Conservation (phyloP, 371 early-diverging fungal species). For the Haplosporangium sp. region DNA sequence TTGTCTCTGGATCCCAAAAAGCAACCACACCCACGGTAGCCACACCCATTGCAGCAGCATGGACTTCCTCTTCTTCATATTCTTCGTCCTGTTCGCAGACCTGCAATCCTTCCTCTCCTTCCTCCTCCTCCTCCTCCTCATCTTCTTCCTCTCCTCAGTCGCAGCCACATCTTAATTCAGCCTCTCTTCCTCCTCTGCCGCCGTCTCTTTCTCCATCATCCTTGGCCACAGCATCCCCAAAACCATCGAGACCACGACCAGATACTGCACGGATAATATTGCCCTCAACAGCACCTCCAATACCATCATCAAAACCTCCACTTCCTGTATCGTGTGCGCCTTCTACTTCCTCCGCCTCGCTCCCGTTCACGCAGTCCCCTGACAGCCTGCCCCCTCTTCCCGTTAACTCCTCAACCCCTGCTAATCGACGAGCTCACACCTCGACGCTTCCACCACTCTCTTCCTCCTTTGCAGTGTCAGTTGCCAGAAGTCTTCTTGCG, state of each 20-base stretch:
- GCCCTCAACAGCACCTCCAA: too few species aligned
- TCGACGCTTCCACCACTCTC: too few species aligned
- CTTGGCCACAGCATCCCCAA: background rate
- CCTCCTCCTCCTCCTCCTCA: conserved; percentile 7
- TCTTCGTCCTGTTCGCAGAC: conserved; percentile 3
- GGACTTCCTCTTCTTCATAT: conserved; percentile 11
- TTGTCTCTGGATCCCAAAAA: conserved; percentile 7
- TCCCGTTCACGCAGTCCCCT: too few species aligned
- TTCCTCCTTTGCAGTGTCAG: too few species aligned
- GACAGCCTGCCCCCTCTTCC: too few species aligned
- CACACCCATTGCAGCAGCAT: background rate
- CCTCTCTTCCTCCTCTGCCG: conserved; percentile 2
- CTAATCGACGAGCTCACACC: too few species aligned
- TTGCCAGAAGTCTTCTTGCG: too few species aligned
- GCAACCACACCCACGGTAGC: conserved; percentile 8
- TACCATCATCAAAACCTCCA: too few species aligned
- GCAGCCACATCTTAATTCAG: conserved; percentile 3
- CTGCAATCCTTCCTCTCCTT: conserved; percentile 2
- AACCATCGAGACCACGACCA: background rate
- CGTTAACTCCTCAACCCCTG: too few species aligned
- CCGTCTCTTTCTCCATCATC: background rate
- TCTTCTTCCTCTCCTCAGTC: conserved; percentile 2
- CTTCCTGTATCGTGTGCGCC: too few species aligned
- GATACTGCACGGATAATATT: too few species aligned
- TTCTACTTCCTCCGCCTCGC: too few species aligned